Evolutionary conservation across 164 flowering plant genomes (phyloP), one percentile per base, ranked within the genome.

Genomic region (Vitis riparia): DNA sequence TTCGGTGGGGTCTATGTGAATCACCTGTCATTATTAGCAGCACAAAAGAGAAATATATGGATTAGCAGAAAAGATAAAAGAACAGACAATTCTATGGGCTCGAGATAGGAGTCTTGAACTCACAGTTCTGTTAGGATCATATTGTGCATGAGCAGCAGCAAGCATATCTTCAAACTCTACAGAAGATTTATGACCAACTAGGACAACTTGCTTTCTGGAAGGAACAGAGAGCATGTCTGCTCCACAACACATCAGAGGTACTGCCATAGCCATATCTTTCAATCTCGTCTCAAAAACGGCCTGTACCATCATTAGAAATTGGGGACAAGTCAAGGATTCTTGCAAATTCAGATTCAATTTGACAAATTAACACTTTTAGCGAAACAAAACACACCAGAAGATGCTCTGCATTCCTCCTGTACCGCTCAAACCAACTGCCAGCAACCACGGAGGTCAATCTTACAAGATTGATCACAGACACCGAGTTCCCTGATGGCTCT

Each of bases 401-500:
- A 77, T 81, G 95, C 79, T 91, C 91, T 2, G 97, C 97, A 59
- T 71, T 86, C 58, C 75, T 72, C 75, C 76, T 86, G 80, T 91
- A 91, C 3, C 55, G 58, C 51, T 80, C 81, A 9, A 95, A 80
- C 67, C 49, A 71, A 37, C 71, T 61, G 7, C 82, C 85, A 3
- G 80, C 10, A 60, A 84, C 81, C 80, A 90, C 67, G 55, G 92
- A 85, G 13, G 93, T 88, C 73, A 94, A 75, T 65, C 97, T 83
- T 12, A 87, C 80, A 51, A 92, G 95, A 77, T 94, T 94, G 67
- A 92, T 88, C 0, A 74, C 89, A 61, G 99, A 82, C 44, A 92
- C 96, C 0, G 99, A 94, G 75, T 94, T 94, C 11, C 99, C 97
- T 11, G 97, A 92, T 44, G 99, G 97, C 74, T 94, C 99, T 37